Evolutionary conservation across 306 rosid species (phyloP).

Genomic region (Cicer chorassanicum): DNA sequence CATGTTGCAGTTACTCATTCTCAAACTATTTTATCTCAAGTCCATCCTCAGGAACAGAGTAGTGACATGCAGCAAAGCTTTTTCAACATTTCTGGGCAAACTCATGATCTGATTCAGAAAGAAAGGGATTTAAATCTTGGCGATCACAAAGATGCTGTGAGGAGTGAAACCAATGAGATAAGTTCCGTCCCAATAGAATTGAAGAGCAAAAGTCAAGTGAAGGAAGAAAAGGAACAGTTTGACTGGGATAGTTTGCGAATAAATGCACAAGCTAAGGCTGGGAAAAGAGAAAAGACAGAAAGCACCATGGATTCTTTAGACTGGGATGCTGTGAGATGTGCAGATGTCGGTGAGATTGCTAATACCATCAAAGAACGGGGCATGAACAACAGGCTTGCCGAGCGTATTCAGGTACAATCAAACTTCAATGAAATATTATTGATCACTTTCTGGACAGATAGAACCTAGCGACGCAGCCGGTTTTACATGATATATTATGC

Average conservation of each 20-base stretch:
- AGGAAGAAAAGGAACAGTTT: constrained; percentile 55
- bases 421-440: constrained; percentile 27
- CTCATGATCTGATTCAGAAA: constrained; percentile 49
- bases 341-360: constrained; percentile 76
- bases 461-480: constrained; percentile 31
- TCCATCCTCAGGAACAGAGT: constrained; percentile 46
- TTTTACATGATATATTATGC: constrained; percentile 53
- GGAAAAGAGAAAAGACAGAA: constrained; percentile 62
- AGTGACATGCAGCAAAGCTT: constrained; percentile 44
- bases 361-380: constrained; percentile 89
- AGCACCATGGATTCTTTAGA: constrained; percentile 88
- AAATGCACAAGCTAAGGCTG: constrained; percentile 64
- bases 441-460: constrained; percentile 34
- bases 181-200: constrained; percentile 54
- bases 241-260: constrained; percentile 84
- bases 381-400: constrained; percentile 96
- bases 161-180: constrained; percentile 56
- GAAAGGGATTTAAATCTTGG: constrained; percentile 48
- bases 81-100: constrained; percentile 47
- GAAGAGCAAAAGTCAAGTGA: constrained; percentile 53
- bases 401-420: constrained; percentile 75
- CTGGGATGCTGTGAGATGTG: constrained; percentile 96
- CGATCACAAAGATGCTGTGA: constrained; percentile 44
- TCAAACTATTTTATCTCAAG: constrained; percentile 44
- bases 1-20: constrained; percentile 49